Evolutionary conservation across 176 grass and related monocot species (phyloP).

Genomic region (Saccharum spontaneum): DNA sequence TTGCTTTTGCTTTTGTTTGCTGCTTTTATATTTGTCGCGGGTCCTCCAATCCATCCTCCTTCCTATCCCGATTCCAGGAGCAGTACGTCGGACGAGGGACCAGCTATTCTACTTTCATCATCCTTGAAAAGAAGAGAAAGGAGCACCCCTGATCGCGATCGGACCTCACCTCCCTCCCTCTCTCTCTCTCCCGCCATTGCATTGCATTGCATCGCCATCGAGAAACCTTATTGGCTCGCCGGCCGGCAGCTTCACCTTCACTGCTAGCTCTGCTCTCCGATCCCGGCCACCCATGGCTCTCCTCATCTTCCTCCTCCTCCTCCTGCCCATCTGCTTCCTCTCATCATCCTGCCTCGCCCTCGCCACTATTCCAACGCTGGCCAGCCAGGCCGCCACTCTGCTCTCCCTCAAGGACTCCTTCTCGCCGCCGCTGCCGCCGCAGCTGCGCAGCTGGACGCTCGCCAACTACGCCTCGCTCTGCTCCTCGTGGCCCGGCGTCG

Average conservation of each 20-base stretch:
- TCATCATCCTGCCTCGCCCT: not conserved
- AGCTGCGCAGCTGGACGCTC: slow-evolving; percentile 45
- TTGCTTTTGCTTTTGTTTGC: slow-evolving; percentile 4
- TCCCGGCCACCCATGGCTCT: not conserved
- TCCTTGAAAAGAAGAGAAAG: slow-evolving; percentile 22
- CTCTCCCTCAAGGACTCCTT: slow-evolving; percentile 56
- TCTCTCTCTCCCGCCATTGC: not conserved
- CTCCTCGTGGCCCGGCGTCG: slow-evolving; percentile 59
- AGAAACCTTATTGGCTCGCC: not conserved
- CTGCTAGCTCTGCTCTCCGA: not conserved
- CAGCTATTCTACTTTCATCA: not conserved
- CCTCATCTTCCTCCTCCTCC: not conserved
- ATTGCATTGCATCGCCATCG: too few relatives aligned
- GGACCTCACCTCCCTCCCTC: too few relatives aligned
- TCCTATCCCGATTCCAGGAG: too few relatives aligned
- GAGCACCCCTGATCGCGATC: not conserved
- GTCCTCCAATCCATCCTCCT: not conserved
- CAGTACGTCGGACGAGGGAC: too few relatives aligned
- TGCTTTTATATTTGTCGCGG: slow-evolving; percentile 2
- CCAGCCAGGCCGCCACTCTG: slow-evolving; percentile 47
- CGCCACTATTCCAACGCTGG: not conserved
- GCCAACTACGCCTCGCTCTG: slow-evolving; percentile 45
- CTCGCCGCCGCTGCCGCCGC: slow-evolving; percentile 15
- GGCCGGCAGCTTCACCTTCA: not conserved
- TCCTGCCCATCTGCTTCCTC: not conserved